These are phyloP conservation scores for Luzula sylvatica DNA, from an alignment of 176 grass and related monocot genomes.

Conservation along the genomic window DNA sequence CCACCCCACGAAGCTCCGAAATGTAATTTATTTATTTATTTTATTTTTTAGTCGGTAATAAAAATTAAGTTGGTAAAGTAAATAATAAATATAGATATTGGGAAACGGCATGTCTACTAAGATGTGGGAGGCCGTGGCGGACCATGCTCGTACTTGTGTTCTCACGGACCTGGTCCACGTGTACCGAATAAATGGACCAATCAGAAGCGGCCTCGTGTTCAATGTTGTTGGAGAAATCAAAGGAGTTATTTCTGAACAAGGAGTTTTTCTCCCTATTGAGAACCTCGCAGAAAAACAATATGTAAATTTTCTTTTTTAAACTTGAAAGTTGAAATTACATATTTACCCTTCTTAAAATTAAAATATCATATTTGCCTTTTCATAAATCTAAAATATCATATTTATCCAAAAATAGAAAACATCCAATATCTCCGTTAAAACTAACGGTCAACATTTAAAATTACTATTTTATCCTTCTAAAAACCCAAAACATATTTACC, in stretches of 20 bases:
- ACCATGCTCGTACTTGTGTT: slow-evolving; percentile 65
- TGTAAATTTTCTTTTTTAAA: slow-evolving; percentile 29
- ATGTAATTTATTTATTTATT: slow-evolving; percentile 37
- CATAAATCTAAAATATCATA: too few species aligned
- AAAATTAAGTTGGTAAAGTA: neutral
- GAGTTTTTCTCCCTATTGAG: slow-evolving; percentile 37
- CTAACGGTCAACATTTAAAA: too few species aligned
- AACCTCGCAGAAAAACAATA: slow-evolving; percentile 50
- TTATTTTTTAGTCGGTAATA: neutral
- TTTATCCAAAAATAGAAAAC: too few species aligned
- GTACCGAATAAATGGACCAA: slow-evolving; percentile 40
- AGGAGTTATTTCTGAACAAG: slow-evolving; percentile 42
- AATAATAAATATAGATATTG: slow-evolving; percentile 60
- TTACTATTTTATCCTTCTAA: too few species aligned
- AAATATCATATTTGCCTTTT: too few species aligned
- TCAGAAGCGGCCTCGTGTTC: slow-evolving; percentile 60
- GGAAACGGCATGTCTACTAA: slow-evolving; percentile 81
- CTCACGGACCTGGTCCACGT: slow-evolving; percentile 48
- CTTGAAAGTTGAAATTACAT: too few species aligned
- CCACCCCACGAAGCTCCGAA: slow-evolving; percentile 60
- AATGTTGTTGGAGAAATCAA: slow-evolving; percentile 59
- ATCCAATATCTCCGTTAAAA: too few species aligned
- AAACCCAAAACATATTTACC: too few species aligned
- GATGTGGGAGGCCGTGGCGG: slow-evolving; percentile 78
- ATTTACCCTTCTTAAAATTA: too few species aligned